Evolutionary conservation across 176 grass and related monocot species (phyloP).

Genomic region (Olyra latifolia): DNA sequence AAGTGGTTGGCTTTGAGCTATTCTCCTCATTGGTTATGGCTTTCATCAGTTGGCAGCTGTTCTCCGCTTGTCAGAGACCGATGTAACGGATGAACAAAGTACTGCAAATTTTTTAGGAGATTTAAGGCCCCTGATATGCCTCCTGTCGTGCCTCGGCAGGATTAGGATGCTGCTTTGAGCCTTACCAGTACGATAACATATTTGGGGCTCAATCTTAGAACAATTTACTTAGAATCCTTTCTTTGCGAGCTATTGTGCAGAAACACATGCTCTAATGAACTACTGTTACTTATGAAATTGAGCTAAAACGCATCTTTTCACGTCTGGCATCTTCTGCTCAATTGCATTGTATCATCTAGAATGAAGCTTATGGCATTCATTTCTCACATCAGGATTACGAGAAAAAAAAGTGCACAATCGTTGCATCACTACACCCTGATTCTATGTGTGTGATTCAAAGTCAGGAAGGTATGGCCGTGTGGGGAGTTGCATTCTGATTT

Average conservation of each 20-base stretch:
- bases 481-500: neutral
- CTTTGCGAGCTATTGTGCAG: neutral
- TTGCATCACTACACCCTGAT: neutral
- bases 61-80: constrained; percentile 92
- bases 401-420: neutral
- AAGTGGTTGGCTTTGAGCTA: constrained; percentile 81
- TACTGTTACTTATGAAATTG: constrained; percentile 26
- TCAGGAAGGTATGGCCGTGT: neutral
- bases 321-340: neutral
- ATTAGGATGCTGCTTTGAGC: constrained; percentile 28
- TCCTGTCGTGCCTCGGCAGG: constrained; percentile 28
- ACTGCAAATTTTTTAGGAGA: neutral
- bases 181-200: neutral
- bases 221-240: constrained; percentile 23
- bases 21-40: constrained; percentile 90
- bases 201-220: neutral
- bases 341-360: neutral
- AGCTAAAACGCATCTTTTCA: neutral
- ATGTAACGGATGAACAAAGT: constrained; percentile 1
- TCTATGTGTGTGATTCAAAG: neutral
- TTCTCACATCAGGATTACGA: neutral
- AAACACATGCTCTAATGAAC: constrained; percentile 12
- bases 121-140: neutral
- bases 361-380: neutral
- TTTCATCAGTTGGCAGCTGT: constrained; percentile 96